Conservation (phyloP, 2,329 filamentous ascomycete genomes). For the Penicillium frequentans region DNA sequence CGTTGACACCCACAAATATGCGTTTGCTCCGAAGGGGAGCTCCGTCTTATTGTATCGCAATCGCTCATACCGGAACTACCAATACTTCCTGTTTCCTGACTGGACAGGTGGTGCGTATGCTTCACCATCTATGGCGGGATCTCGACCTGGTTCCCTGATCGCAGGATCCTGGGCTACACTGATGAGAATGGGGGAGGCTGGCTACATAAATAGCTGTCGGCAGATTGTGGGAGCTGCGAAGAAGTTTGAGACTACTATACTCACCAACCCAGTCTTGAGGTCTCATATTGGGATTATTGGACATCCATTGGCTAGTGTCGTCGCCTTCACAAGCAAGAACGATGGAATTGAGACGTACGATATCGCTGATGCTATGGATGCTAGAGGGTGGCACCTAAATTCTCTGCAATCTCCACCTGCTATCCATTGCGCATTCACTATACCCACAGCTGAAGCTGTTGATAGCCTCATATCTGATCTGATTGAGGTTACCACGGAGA, state of each 20-base stretch:
- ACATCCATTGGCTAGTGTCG: slow-evolving; percentile 81
- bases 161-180: slow-evolving; percentile 93
- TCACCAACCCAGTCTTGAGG: slow-evolving; percentile 65
- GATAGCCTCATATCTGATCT: slow-evolving; percentile 76
- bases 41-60: slow-evolving; percentile 89
- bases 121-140: slow-evolving; percentile 86
- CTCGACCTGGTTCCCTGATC: slow-evolving; percentile 87
- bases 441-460: slow-evolving; percentile 80
- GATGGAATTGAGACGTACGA: slow-evolving; percentile 84
- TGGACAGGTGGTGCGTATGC: slow-evolving; percentile 97
- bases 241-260: slow-evolving; percentile 74
- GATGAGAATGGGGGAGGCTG: slow-evolving; percentile 82
- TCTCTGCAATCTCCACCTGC: slow-evolving; percentile 87
- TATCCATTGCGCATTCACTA: slow-evolving; percentile 89
- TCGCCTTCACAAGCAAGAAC: slow-evolving; percentile 77
- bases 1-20: slow-evolving; percentile 98
- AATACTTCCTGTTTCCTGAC: slow-evolving; percentile 94
- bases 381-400: slow-evolving; percentile 92
- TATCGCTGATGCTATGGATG: slow-evolving; percentile 82
- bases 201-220: slow-evolving; percentile 83
- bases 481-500: slow-evolving; percentile 57
- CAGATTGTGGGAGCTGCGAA: slow-evolving; percentile 86
- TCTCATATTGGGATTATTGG: slow-evolving; percentile 78
- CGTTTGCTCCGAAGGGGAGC: slow-evolving; percentile 97
- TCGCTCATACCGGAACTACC: slow-evolving; percentile 74